phyloP scores from a whole-genome alignment of 1,284 basidiomycete species.

The Lentinus polychrous region DNA sequence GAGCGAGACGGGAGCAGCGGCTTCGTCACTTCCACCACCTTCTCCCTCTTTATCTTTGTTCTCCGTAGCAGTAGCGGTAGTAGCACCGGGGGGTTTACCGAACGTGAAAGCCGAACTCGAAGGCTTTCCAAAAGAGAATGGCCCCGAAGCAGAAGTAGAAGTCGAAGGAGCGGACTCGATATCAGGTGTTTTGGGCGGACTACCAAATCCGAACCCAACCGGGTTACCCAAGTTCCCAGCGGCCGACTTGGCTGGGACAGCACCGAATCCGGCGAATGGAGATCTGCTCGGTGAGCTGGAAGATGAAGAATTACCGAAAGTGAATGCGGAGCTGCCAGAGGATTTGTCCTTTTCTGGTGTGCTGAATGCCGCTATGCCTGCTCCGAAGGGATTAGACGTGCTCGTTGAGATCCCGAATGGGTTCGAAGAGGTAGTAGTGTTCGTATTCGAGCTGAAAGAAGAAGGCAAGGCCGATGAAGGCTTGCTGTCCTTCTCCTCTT shows the following conservation, averaged over 20 bases:
- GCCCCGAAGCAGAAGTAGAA: neutral
- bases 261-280: conserved; percentile 14
- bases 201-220: conserved; percentile 50
- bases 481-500: conserved; percentile 6
- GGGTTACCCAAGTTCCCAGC: conserved; percentile 46
- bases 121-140: conserved; percentile 16
- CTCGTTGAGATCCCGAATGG: conserved; percentile 2
- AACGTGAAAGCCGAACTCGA: neutral
- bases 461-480: neutral
- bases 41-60: conserved; percentile 8
- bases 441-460: conserved; percentile 2
- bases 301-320: conserved; percentile 15
- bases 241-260: conserved; percentile 6
- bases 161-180: conserved; percentile 14
- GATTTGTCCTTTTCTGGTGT: neutral
- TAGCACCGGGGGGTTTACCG: neutral
- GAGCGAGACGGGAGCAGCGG: conserved; percentile 23
- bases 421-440: conserved; percentile 7
- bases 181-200: conserved; percentile 18
- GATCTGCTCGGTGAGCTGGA: conserved; percentile 8
- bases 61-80: neutral
- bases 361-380: neutral
- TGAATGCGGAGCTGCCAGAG: conserved; percentile 11
- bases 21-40: conserved; percentile 26
- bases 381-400: neutral